phyloP scores from a whole-genome alignment of 1,139 yeast species.

The Protomyces lactucae-debilis region DNA sequence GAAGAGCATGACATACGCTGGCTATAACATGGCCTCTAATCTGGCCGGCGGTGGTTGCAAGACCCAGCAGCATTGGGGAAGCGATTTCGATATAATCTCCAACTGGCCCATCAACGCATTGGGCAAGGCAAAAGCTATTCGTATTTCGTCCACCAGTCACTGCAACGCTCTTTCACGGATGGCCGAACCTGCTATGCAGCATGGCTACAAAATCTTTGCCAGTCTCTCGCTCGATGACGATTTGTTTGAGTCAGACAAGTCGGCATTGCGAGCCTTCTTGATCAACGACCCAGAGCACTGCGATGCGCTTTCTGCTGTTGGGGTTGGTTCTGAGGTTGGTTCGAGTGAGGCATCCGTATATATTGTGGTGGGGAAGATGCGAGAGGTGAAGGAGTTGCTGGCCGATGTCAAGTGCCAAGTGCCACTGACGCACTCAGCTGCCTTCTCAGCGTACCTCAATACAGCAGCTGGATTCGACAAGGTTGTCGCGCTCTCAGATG shows the following conservation, averaged over 20 bases:
- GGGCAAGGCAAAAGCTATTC: constrained; percentile 52
- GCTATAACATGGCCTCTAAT: constrained; percentile 42
- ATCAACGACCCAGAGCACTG: constrained; percentile 65
- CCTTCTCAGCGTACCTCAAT: too few relatives aligned
- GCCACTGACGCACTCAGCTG: too few relatives aligned
- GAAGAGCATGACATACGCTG: too few relatives aligned
- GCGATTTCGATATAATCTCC: constrained; percentile 56
- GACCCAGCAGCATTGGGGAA: constrained; percentile 57
- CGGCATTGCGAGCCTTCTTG: constrained; percentile 64
- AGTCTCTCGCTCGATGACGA: constrained; percentile 90
- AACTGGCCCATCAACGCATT: constrained; percentile 45
- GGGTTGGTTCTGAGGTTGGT: constrained; percentile 88
- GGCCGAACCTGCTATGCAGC: constrained; percentile 66
- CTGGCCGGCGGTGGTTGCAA: constrained; percentile 68
- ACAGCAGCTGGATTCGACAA: too few relatives aligned
- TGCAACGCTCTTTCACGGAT: constrained; percentile 77
- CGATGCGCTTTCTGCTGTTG: constrained; percentile 62
- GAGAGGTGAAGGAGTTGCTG: constrained; percentile 53
- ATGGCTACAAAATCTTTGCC: constrained; percentile 67
- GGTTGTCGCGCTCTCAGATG: too few relatives aligned
- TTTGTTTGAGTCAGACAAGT: constrained; percentile 52
- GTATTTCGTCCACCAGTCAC: constrained; percentile 80
- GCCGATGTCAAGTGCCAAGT: too few relatives aligned
- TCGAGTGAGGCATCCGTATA: constrained; percentile 66
- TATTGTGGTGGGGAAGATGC: constrained; percentile 14